Evolutionary conservation across 2,329 filamentous ascomycete genomes (phyloP).

Genomic region (Sarocladium oryzae): DNA sequence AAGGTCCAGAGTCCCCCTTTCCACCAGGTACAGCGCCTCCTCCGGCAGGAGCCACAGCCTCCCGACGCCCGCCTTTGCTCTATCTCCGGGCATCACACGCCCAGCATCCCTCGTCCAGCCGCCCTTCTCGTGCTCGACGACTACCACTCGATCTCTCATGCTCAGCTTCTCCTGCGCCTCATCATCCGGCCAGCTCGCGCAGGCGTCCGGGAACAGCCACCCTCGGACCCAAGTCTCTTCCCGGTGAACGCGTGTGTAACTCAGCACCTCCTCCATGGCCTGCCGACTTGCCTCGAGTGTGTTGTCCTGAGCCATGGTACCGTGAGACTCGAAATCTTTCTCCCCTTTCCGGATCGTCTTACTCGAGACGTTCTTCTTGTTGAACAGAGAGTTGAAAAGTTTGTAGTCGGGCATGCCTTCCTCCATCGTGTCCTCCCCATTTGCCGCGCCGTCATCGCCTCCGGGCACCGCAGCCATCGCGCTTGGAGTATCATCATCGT

Average conservation of each 20-base stretch:
- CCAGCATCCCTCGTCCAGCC: slow-evolving; percentile 73
- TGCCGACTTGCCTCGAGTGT: slow-evolving; percentile 73
- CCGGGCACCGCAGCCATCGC: slow-evolving; percentile 13
- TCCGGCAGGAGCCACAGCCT: slow-evolving; percentile 83
- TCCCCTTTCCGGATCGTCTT: slow-evolving; percentile 83
- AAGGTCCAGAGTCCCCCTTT: slow-evolving; percentile 80
- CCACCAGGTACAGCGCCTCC: slow-evolving; percentile 82
- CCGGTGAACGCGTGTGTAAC: slow-evolving; percentile 69
- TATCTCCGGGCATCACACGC: slow-evolving; percentile 51
- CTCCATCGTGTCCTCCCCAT: slow-evolving; percentile 54
- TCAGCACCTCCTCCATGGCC: slow-evolving; percentile 84
- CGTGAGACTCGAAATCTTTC: slow-evolving; percentile 95
- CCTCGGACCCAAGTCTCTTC: slow-evolving; percentile 60
- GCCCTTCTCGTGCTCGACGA: slow-evolving; percentile 65
- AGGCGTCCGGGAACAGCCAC: slow-evolving; percentile 64
- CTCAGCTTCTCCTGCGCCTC: slow-evolving; percentile 15
- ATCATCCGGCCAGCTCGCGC: slow-evolving; percentile 22
- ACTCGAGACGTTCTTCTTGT: slow-evolving; percentile 43
- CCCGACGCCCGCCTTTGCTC: slow-evolving; percentile 48
- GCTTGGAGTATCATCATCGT: slow-evolving; percentile 36
- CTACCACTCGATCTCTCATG: slow-evolving; percentile 50
- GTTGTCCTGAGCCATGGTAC: slow-evolving; percentile 72
- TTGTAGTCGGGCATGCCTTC: slow-evolving; percentile 87
- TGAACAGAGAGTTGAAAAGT: slow-evolving; percentile 52
- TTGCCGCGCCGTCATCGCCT: slow-evolving; percentile 21